Evolutionary conservation across 2,329 filamentous ascomycete genomes (phyloP), one percentile per base, ranked within the genome.

Genomic region (Colletotrichum camelliae): DNA sequence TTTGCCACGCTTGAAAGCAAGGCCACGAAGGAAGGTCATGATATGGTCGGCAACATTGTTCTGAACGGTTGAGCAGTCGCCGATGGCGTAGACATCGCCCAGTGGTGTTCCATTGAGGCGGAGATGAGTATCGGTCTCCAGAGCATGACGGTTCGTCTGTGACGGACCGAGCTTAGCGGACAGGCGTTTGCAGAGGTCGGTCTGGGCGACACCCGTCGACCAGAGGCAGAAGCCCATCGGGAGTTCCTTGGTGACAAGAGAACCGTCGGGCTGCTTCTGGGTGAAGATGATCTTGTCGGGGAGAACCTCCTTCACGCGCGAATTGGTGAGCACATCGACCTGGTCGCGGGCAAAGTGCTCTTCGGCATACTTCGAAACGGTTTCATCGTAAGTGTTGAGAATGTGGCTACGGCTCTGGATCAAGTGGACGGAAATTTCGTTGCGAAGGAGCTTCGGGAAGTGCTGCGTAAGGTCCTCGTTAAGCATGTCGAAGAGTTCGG

Each of bases 351-450:
- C 92, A 81, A 99, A 98, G 57, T 95, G 93, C 69, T 95, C 92
- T 85, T 99, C 97, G 24, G 97, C 96, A 82, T 97, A 99, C 82
- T 93, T 93, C 13, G 96, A 98, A 2, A 99, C 90, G 0, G 95
- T 94, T 86, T 99, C 97, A 79, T 99, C 97, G 82, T 99, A 99
- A 1, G 97, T 99, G 87, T 99, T 99, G 35, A 99, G 89, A 78
- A 99, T 99, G 80, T 99, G 97, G 55, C 94, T 93, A 75, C 97
- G 92, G 81, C 95, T 98, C 83, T 99, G 97, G 77, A 99, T 98
- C 62, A 99, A 90, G 82, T 99, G 97, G 2, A 99, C 96, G 0
- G 97, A 98, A 65, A 99, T 98, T 83, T 99, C 96, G 82, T 98
- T 98, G 77, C 97, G 93, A n/a, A 99, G 86, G 35, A 99, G 92